These are phyloP conservation scores for Penicillium sp. DNA, from an alignment of 2,329 filamentous ascomycete species.

Conservation along the genomic window DNA sequence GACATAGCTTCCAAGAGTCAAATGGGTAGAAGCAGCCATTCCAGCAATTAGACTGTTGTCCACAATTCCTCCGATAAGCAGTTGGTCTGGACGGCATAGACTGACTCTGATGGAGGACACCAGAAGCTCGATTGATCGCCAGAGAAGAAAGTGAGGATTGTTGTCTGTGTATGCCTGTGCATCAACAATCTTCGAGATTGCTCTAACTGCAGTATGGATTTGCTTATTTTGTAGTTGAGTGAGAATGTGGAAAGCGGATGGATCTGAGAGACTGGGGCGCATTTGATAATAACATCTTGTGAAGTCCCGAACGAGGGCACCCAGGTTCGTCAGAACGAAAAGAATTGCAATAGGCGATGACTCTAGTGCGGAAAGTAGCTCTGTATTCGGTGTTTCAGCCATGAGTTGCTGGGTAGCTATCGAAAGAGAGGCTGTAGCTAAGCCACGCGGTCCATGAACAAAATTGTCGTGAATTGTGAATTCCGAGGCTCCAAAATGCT, in stretches of 20 bases:
- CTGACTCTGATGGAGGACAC: constrained; percentile 32
- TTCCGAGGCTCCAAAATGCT: constrained; percentile 12
- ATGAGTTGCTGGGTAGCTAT: constrained; percentile 39
- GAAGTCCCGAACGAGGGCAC: constrained; percentile 36
- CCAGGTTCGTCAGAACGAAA: constrained; percentile 34
- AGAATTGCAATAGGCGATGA: constrained; percentile 33
- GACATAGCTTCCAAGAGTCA: constrained; percentile 31
- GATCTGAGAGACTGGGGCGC: constrained; percentile 35
- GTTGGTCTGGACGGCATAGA: constrained; percentile 38
- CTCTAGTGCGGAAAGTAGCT: constrained; percentile 27
- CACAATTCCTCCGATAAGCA: constrained; percentile 41
- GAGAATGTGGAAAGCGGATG: constrained; percentile 39
- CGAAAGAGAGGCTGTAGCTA: constrained; percentile 31
- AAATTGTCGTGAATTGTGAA: constrained; percentile 11
- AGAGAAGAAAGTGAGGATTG: constrained; percentile 22
- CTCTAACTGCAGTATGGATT: constrained; percentile 29
- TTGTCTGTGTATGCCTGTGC: constrained; percentile 14
- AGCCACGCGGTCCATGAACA: constrained; percentile 16
- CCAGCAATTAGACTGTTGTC: constrained; percentile 37
- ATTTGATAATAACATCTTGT: constrained; percentile 42
- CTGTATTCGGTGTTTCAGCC: constrained; percentile 30
- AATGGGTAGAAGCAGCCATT: constrained; percentile 36
- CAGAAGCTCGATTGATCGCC: constrained; percentile 33
- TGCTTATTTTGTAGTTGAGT: constrained; percentile 38
- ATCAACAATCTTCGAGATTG: constrained; percentile 24